Percentiles rank a stretch among this genome's conserved stretches.
Conservation (phyloP, 1,284 basidiomycete genomes). For the Boletus semigastroideus region DNA sequence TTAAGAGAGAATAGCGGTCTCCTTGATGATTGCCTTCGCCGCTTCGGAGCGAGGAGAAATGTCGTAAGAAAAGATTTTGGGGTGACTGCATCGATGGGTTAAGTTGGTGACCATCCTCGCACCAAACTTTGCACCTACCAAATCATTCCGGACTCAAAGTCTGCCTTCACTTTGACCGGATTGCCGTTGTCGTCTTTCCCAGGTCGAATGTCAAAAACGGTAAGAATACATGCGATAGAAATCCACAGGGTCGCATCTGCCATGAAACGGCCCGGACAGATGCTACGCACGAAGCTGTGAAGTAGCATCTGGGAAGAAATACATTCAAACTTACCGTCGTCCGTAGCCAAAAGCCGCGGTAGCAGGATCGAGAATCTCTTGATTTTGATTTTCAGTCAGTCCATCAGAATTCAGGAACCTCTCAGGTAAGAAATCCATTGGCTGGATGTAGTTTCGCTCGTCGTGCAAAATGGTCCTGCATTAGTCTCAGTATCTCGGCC, state of each 20-base stretch:
- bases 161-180: conserved; percentile 32
- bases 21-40: conserved; percentile 29
- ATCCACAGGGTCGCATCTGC: conserved; percentile 51
- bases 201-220: conserved; percentile 41
- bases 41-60: conserved; percentile 35
- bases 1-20: conserved; percentile 28
- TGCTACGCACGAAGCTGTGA: conserved; percentile 26
- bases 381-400: conserved; percentile 33
- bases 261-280: conserved; percentile 51
- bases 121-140: conserved; percentile 31
- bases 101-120: neutral
- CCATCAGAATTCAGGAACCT: conserved; percentile 39
- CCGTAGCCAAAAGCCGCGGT: conserved; percentile 51
- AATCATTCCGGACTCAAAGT: conserved; percentile 47
- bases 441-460: conserved; percentile 40
- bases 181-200: conserved; percentile 38
- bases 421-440: conserved; percentile 45
- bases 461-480: conserved; percentile 50
- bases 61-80: conserved; percentile 28
- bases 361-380: conserved; percentile 39
- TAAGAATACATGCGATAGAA: conserved; percentile 49
- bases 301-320: neutral
- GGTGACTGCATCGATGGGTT: conserved; percentile 22
- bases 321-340: conserved; percentile 33
- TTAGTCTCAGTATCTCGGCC: conserved; percentile 6